Evolutionary conservation across 768 basidiomycete genomes (phyloP), one percentile per base, ranked within the genome.

Genomic region (Serendipita sp.): DNA sequence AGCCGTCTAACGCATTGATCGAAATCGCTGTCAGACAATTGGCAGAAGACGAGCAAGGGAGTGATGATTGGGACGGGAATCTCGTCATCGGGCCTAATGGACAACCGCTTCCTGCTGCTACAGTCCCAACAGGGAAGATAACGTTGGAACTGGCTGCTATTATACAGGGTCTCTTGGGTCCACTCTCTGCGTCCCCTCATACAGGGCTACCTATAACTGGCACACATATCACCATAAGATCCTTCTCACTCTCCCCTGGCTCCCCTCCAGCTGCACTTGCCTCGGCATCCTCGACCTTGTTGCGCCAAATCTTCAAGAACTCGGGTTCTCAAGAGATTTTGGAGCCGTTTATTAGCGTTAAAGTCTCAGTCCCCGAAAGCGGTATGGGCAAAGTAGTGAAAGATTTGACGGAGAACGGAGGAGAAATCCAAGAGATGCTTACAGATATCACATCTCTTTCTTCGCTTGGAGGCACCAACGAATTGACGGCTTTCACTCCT

Each of bases 401-500:
- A 70, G 91, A 93, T 69, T 75, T 93, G n/a, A 87, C 86, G 8
- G 89, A 92, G 71, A 81, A 86, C 66, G 83, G 84, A 1, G 89
- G 88, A n/a, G 88, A 91, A 70, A 76, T 93, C 10, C 73, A 84
- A 28, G 86, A 89, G 68, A 79, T 92, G 24, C 80, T 77, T 3
- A 75, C 78, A 45, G 80, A 78, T n/a, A 69, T 75, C 3, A 66
- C 72, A 3, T 60, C 56, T 37, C 72, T 71, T 18, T 78, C 76
- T 3, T 75, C 74, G 41, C 72, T 71, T 5, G 75, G 75, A 10
- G 67, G 63, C n/a, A 58, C 47, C 58, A 74, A 76, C 28, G 77
- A 76, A 11, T 67, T 69, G 1, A 71, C 70, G 24, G 77, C 80
- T 13, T 86, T 81, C 70, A 69, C 80, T 2, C 76, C 76, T n/a